Percentiles rank a stretch among this genome's conserved stretches.
Conservation (phyloP, 139 green algal species). For the Chlorella sp. region DNA sequence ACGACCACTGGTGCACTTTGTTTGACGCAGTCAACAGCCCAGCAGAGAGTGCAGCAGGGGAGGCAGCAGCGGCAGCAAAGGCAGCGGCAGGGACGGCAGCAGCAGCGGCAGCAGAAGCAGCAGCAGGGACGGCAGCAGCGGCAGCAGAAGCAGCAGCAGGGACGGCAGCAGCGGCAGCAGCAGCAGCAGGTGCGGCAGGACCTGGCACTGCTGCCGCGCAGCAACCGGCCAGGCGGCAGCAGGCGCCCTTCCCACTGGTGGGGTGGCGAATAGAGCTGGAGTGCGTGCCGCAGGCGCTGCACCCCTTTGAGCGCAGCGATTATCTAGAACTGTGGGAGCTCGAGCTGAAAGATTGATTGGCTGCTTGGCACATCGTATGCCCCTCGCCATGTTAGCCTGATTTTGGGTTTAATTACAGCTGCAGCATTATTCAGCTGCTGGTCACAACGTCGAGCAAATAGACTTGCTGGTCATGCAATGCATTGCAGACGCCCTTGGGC, state of each 20-base stretch:
- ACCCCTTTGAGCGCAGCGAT: not conserved
- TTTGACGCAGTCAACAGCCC: not conserved
- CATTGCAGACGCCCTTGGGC: too few relatives aligned
- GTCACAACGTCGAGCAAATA: too few relatives aligned
- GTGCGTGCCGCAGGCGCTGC: not conserved
- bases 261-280: constrained; percentile 7
- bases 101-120: not conserved
- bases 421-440: too few relatives aligned
- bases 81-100: not conserved
- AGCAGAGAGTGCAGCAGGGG: not conserved
- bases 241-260: not conserved
- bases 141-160: not conserved
- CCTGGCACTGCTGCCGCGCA: not conserved
- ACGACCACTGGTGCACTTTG: constrained; percentile 26
- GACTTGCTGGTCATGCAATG: too few relatives aligned
- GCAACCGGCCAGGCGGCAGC: not conserved
- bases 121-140: not conserved
- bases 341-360: not conserved
- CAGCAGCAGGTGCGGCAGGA: not conserved
- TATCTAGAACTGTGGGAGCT: constrained; percentile 37
- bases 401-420: too few relatives aligned
- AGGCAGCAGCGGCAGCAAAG: not conserved
- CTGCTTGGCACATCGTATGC: too few relatives aligned
- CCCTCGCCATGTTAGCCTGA: too few relatives aligned
- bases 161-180: not conserved